These are phyloP conservation scores for Sapria himalayana DNA, from an alignment of 345 rosid genomes.

Conservation along the genomic window DNA sequence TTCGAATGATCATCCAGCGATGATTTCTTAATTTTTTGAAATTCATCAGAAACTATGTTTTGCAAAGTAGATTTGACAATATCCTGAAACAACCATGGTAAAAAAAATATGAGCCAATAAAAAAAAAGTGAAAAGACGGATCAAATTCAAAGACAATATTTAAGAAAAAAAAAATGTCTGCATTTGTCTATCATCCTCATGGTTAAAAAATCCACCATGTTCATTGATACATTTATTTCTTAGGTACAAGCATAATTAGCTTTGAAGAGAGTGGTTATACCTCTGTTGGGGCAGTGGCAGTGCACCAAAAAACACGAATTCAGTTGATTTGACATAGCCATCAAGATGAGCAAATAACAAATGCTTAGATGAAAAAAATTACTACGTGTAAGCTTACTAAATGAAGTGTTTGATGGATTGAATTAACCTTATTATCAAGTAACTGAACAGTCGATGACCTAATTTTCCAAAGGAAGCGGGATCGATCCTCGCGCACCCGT, in stretches of 20 bases:
- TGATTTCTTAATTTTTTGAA: conserved; percentile 29
- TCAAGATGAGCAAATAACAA: too few relatives aligned
- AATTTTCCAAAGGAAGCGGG: conserved; percentile 58
- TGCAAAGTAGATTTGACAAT: conserved; percentile 33
- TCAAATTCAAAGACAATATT: neutral
- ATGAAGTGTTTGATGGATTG: too few relatives aligned
- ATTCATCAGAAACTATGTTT: conserved; percentile 55
- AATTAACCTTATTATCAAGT: conserved; percentile 31
- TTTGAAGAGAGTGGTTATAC: too few relatives aligned
- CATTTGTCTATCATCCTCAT: too few relatives aligned
- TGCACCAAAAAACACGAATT: too few relatives aligned
- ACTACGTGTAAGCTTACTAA: too few relatives aligned
- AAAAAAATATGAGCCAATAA: neutral
- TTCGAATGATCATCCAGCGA: conserved; percentile 13
- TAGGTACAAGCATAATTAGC: too few relatives aligned
- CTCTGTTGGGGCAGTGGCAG: too few relatives aligned
- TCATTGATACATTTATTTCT: too few relatives aligned
- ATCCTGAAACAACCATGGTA: conserved; percentile 23
- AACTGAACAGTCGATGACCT: conserved; percentile 32
- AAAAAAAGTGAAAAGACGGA: neutral
- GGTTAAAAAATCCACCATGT: too few relatives aligned
- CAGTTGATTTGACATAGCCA: too few relatives aligned
- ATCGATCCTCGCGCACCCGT: conserved; percentile 59
- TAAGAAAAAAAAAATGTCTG: conserved; percentile 2
- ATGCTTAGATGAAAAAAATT: too few relatives aligned